Evolutionary conservation across 148 eudicot genomes (phyloP).

Genomic region (Pouteria glomerata): DNA sequence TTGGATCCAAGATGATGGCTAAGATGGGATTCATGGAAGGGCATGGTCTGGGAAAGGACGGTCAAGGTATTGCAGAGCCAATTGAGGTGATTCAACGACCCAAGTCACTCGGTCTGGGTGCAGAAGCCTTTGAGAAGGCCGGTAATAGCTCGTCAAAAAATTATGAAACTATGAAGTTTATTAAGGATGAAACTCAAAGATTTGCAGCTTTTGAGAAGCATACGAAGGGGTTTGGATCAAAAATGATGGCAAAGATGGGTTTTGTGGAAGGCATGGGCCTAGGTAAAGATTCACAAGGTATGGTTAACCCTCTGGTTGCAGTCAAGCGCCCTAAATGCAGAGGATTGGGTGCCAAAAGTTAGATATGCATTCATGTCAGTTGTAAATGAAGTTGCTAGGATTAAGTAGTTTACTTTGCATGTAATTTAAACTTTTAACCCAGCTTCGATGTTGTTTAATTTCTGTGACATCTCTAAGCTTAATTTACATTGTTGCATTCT

Average conservation of each 20-base stretch:
- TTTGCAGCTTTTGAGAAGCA: constrained; percentile 80
- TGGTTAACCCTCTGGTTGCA: constrained; percentile 66
- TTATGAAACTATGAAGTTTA: constrained; percentile 10
- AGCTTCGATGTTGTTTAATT: background rate
- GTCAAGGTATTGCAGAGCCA: constrained; percentile 71
- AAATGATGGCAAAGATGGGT: constrained; percentile 97
- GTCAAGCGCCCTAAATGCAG: constrained; percentile 72
- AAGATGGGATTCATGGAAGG: constrained; percentile 95
- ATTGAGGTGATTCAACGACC: constrained; percentile 75
- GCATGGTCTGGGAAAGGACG: constrained; percentile 79
- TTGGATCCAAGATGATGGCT: constrained; percentile 98
- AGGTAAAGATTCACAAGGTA: constrained; percentile 87
- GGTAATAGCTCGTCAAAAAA: constrained; percentile 5
- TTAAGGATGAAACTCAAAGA: constrained; percentile 18
- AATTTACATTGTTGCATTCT: background rate
- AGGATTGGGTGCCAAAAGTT: constrained; percentile 72
- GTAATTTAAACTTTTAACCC: background rate
- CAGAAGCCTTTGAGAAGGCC: constrained; percentile 42
- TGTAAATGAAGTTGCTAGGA: background rate
- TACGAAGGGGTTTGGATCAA: constrained; percentile 94
- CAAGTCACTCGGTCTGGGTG: constrained; percentile 83
- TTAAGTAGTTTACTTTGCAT: background rate
- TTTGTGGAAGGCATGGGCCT: constrained; percentile 79
- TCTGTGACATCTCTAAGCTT: background rate
- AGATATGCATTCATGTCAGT: background rate